Evolutionary conservation across 1,284 basidiomycete genomes (phyloP), one percentile per base, ranked within the genome.

Genomic region (Ustilago xerochloae): DNA sequence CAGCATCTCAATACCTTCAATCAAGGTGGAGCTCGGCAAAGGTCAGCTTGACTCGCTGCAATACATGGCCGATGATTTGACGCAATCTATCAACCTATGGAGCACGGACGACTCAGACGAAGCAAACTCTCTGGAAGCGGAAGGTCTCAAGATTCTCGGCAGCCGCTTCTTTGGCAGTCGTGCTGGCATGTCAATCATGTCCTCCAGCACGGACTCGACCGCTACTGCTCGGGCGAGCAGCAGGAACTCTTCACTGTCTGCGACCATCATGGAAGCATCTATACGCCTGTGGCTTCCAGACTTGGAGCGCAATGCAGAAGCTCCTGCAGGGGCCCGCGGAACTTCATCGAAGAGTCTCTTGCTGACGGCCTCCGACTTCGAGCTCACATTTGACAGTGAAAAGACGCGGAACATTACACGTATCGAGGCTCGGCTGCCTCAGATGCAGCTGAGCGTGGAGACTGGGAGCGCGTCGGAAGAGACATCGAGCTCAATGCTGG

Each of bases 61-160:
- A 56, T 69, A 79, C n/a, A 60, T 79, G 45, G 75, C 67, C 5
- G 79, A 81, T 35, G 79, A 81, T 29, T 18, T 78, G 22, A 64
- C 75, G 0, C 69, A 75, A 20, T 76, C 73, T 49, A 51, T 61
- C 53, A 55, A 50, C 15, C 43, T 69, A 5, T 78, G 63, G 72
- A 56, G 47, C 16, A 60, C 56, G 5, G 65, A 67, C 18, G 46
- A 52, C 9, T 50, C 52, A 6, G 54, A 62, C 24, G 75, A 65
- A 6, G 29, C 67, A 24, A 57, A 71, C 30, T 30, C 38, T 2
- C 24, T 57, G 9, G 75, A 71, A 41, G 49, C 56, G 6, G 78
- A 78, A 47, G 73, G 61, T 0, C 66, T 80, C 41, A 59, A 64
- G 22, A 80, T 78, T 6, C 59, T 80, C 1, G 77, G 78, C 22